phyloP scores from a whole-genome alignment of 1,284 basidiomycete species.

The Cryptococcus wingfieldii region DNA sequence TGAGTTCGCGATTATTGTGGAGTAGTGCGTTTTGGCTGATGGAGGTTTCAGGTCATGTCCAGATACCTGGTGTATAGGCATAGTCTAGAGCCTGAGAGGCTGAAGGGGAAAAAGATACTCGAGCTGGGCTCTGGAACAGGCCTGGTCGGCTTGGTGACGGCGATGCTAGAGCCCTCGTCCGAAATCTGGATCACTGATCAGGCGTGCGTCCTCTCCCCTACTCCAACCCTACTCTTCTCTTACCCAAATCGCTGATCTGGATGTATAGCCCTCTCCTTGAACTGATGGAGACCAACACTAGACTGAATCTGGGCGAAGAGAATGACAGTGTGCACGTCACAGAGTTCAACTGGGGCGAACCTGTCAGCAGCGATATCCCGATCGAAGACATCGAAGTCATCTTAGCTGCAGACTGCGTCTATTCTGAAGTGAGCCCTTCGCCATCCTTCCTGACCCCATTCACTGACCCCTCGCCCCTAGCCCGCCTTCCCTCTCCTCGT shows the following conservation, averaged over 20 bases:
- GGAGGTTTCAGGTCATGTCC: slow-evolving; percentile 61
- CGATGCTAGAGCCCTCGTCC: slow-evolving; percentile 57
- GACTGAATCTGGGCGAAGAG: slow-evolving; percentile 55
- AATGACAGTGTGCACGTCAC: slow-evolving; percentile 54
- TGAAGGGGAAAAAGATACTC: slow-evolving; percentile 60
- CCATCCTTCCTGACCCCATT: no score
- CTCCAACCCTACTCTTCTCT: background rate
- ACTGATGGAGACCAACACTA: slow-evolving; percentile 69
- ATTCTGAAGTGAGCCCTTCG: slow-evolving; percentile 61
- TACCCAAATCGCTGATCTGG: slow-evolving; percentile 21
- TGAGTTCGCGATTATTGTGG: slow-evolving; percentile 43
- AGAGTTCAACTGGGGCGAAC: slow-evolving; percentile 66
- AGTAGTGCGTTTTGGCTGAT: slow-evolving; percentile 1
- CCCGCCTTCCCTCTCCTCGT: slow-evolving; percentile 53
- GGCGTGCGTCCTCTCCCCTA: slow-evolving; percentile 56
- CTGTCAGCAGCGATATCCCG: slow-evolving; percentile 34
- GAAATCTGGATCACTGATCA: slow-evolving; percentile 81
- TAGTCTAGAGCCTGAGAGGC: slow-evolving; percentile 44
- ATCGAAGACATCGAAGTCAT: slow-evolving; percentile 59
- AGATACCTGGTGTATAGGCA: slow-evolving; percentile 63
- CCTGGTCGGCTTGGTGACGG: slow-evolving; percentile 78
- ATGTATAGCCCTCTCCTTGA: slow-evolving; percentile 61
- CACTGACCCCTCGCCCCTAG: no score
- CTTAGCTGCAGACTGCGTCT: slow-evolving; percentile 88
- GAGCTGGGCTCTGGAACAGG: slow-evolving; percentile 86